phyloP scores from a whole-genome alignment of 2,329 filamentous ascomycete species.

The Aspergillus ibericus region DNA sequence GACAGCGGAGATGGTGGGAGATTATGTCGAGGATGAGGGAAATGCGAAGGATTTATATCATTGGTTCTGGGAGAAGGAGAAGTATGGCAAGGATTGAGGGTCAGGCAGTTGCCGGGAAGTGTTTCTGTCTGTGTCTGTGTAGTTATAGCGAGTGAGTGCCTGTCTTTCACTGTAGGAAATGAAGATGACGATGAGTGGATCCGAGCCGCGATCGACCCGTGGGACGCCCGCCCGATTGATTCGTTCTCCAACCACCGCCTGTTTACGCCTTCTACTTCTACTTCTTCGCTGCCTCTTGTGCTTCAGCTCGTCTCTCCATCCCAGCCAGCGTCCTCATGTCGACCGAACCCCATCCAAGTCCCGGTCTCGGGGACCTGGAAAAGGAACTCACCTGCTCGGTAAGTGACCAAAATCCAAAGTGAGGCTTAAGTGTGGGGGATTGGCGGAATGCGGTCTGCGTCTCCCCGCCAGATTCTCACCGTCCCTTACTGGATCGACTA shows the following conservation, averaged over 20 bases:
- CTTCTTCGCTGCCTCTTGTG: not conserved
- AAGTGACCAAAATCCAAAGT: conserved; percentile 44
- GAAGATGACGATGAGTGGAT: not conserved
- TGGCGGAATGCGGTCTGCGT: conserved; percentile 5
- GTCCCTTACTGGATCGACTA: not conserved
- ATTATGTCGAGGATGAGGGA: conserved; percentile 48
- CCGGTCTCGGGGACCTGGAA: conserved; percentile 68
- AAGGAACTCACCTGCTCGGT: conserved; percentile 95
- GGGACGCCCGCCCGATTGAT: not conserved
- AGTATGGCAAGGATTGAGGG: conserved; percentile 14
- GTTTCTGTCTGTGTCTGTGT: no score
- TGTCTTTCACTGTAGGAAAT: not conserved
- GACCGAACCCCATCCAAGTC: conserved; percentile 18
- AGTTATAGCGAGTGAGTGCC: not conserved
- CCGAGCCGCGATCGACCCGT: conserved; percentile 1
- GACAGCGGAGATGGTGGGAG: conserved; percentile 46
- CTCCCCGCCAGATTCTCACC: not conserved
- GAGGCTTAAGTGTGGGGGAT: not conserved
- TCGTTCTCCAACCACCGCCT: not conserved
- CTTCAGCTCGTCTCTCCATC: not conserved
- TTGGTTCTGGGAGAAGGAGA: conserved; percentile 43
- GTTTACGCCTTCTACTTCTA: conserved; percentile 8
- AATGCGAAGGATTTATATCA: conserved; percentile 42
- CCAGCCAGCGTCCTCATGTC: conserved; percentile 17
- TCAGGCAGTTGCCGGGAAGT: no score